A percentile compares a stretch with the other conserved stretches of the same genome.
Evolutionary conservation across 257 asterid genomes (phyloP).

Genomic region (Forsythia viridissima): DNA sequence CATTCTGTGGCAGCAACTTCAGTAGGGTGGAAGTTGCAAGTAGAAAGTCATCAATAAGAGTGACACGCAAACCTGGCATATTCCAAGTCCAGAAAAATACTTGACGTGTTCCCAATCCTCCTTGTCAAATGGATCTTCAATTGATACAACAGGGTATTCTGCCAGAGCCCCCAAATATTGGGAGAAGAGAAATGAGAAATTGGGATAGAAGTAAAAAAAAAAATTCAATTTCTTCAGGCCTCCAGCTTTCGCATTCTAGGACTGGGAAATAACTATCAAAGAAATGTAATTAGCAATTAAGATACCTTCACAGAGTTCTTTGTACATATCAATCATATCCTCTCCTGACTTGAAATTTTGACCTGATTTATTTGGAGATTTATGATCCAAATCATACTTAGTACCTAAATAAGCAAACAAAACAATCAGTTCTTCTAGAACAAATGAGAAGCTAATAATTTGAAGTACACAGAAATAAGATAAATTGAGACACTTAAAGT

Average conservation of each 20-base stretch:
- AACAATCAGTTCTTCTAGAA: constrained; percentile 26
- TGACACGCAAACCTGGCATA: constrained; percentile 76
- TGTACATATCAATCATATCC: constrained; percentile 90
- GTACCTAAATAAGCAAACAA: constrained; percentile 59
- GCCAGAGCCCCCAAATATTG: constrained; percentile 25
- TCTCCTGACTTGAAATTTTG: constrained; percentile 92
- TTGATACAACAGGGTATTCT: constrained; percentile 90
- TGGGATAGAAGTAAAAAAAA: constrained; percentile 12
- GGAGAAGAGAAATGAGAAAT: constrained; percentile 17
- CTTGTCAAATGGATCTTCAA: constrained; percentile 99
- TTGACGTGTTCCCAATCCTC: constrained; percentile 98
- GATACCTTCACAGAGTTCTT: constrained; percentile 80
- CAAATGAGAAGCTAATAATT: constrained; percentile 22
- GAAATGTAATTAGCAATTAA: constrained; percentile 16
- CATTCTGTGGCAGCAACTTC: constrained; percentile 5
- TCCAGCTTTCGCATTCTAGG: neutral
- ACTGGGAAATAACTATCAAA: constrained; percentile 15
- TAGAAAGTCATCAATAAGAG: constrained; percentile 23
- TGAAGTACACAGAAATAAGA: constrained; percentile 10
- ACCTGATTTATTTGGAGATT: constrained; percentile 77
- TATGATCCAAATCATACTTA: constrained; percentile 89
- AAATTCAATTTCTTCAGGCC: neutral
- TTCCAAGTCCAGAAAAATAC: constrained; percentile 63
- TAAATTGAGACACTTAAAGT: constrained; percentile 16
- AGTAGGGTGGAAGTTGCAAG: constrained; percentile 20